Percentiles rank a stretch among this genome's conserved stretches.
Conservation (phyloP, 1,284 basidiomycete species). For the Cutaneotrichosporon cyanovorans region DNA sequence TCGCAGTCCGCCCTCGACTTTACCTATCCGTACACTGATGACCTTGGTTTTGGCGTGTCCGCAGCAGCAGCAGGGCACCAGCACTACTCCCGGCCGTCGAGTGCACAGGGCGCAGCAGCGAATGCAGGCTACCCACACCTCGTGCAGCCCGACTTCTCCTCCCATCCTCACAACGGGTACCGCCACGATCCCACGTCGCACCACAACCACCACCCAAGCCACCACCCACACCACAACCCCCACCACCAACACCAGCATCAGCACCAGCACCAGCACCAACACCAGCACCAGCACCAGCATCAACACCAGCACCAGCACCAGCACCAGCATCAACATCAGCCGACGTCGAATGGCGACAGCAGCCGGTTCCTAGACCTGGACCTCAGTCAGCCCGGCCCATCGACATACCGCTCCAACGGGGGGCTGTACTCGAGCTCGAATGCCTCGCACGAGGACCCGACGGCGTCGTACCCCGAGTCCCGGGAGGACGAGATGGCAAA, state of each 20-base stretch:
- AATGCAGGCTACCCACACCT: constrained; percentile 12
- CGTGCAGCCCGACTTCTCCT: constrained; percentile 16
- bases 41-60: constrained; percentile 6
- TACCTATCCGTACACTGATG: constrained; percentile 6
- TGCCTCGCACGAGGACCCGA: constrained; percentile 11
- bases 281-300: constrained; percentile 9
- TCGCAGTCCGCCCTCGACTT: constrained; percentile 4
- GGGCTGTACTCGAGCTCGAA: constrained; percentile 13
- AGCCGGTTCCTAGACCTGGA: constrained; percentile 30
- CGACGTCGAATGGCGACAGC: constrained; percentile 13
- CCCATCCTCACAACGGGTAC: constrained; percentile 8
- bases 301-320: no score
- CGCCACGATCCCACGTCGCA: constrained; percentile 8
- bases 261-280: constrained; percentile 5
- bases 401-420: constrained; percentile 18
- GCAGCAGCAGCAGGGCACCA: background rate
- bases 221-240: constrained; percentile 1
- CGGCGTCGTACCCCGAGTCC: background rate
- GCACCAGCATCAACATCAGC: no score
- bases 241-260: no score
- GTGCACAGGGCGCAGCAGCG: background rate
- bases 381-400: constrained; percentile 27
- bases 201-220: no score
- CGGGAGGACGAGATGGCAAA: constrained; percentile 19
- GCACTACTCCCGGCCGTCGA: constrained; percentile 3